Evolutionary conservation across 441 rosid genomes (phyloP), one percentile per base, ranked within the genome.

Genomic region (Dalechampia spathulata): DNA sequence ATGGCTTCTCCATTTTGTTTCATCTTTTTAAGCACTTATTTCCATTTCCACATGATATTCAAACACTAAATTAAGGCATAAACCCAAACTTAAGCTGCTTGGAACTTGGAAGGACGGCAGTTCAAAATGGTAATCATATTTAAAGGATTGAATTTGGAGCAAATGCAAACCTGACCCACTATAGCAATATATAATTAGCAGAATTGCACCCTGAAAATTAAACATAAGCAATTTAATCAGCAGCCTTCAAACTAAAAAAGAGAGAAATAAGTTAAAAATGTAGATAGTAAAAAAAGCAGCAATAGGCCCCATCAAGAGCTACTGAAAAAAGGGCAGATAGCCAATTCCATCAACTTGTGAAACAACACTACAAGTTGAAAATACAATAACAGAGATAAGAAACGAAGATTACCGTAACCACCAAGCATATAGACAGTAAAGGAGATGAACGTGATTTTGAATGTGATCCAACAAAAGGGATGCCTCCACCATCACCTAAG

Each of bases 361-460:
- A 0, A 14, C 14, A 28, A 30, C 9, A 30, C 30, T 22, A 63
- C 45, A 20, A 20, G 23, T 34, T 30, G 34, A 30, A 30, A 30
- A 30, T 30, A n/a, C 10, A 7, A 6, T 52, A 40, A 28, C 23
- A 51, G 28, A 27, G n/a, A 36, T 7, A 55, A 52, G 19, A 58
- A 59, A n/a, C 5, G 32, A n/a, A 52, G 42, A 47, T 42, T 68
- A 82, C 79, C 86, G 78, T 61, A 6, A 71, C 68, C 21, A 85
- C 49, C 49, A 85, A 80, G 26, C 74, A 73, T 5, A 77, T 39
- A 25, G 87, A 67, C 16, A 85, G 67, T n/a, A 75, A 32, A 17
- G 89, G 82, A 6, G 81, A 72, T 0, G 93, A 69, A 19, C 81
- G 87, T 30, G 89, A 61, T 65, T 83, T 80, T 21, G 87, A 77